Evolutionary conservation across 495 filamentous ascomycete genomes (phyloP).

Genomic region (Saxispiralis lemnorum): DNA sequence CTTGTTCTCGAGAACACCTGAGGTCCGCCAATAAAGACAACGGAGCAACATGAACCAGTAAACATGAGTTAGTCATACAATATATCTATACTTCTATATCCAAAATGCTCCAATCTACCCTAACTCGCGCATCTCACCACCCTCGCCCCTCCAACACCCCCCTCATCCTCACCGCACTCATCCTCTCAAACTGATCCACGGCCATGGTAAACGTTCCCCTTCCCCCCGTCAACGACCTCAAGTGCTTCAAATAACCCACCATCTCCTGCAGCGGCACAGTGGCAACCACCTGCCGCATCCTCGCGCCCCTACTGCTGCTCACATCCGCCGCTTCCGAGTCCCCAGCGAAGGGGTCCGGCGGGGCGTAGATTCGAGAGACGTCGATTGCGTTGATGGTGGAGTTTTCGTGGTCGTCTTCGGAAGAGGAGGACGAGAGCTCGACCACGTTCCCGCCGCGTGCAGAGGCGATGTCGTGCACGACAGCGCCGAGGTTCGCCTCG

Average conservation of each 20-base stretch:
- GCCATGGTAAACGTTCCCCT: constrained; percentile 85
- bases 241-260: constrained; percentile 84
- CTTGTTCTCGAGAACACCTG: too few species aligned
- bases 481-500: constrained; percentile 59
- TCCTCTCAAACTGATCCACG: constrained; percentile 75
- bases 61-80: too few species aligned
- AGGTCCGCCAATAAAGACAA: too few species aligned
- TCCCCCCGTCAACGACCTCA: constrained; percentile 74
- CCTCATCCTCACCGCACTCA: constrained; percentile 48
- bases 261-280: constrained; percentile 88
- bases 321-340: background rate
- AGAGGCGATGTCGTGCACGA: constrained; percentile 80
- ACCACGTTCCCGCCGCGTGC: constrained; percentile 70
- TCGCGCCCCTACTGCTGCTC: background rate
- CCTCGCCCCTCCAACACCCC: constrained; percentile 31
- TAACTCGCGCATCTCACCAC: constrained; percentile 16
- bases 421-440: constrained; percentile 40
- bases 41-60: too few species aligned
- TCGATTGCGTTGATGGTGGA: constrained; percentile 36
- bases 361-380: constrained; percentile 56
- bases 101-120: too few species aligned
- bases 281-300: constrained; percentile 47
- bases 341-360: constrained; percentile 64
- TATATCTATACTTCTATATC: too few species aligned
- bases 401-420: constrained; percentile 30